phyloP scores from a whole-genome alignment of 2,329 filamentous ascomycete genomes.

The Westerdykella aurantiaca region DNA sequence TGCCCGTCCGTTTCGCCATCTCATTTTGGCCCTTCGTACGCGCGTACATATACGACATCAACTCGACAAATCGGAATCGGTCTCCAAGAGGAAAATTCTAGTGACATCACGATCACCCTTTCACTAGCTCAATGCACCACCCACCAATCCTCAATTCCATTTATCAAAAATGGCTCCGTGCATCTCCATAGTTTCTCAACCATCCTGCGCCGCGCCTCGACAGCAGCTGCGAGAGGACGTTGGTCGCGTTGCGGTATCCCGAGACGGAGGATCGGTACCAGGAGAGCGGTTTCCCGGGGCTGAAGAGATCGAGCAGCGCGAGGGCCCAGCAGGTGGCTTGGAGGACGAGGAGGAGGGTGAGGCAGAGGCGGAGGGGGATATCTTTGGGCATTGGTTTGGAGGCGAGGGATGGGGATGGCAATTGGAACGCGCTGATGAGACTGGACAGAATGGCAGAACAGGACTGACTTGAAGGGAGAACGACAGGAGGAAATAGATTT shows the following conservation, averaged over 20 bases:
- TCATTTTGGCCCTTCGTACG: too few relatives aligned
- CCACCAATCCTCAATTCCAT: too few relatives aligned
- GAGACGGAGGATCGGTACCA: conserved; percentile 3
- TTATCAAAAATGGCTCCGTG: conserved; percentile 7
- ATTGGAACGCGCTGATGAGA: neutral
- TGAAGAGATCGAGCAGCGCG: conserved; percentile 26
- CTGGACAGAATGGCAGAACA: neutral
- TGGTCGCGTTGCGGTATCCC: conserved; percentile 14
- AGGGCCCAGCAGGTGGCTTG: conserved; percentile 29
- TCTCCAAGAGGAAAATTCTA: too few relatives aligned
- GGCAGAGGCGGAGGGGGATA: conserved; percentile 23
- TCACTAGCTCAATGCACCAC: too few relatives aligned
- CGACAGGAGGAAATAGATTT: neutral
- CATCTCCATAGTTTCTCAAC: conserved; percentile 15
- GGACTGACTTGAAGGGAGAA: neutral
- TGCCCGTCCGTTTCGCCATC: too few relatives aligned
- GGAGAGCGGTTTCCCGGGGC: conserved; percentile 22
- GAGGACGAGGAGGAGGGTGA: conserved; percentile 26
- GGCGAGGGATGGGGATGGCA: neutral
- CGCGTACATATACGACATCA: too few relatives aligned
- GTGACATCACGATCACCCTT: too few relatives aligned
- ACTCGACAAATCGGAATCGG: too few relatives aligned
- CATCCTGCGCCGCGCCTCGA: conserved; percentile 14
- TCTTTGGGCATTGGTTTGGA: conserved; percentile 20
- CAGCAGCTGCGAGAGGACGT: conserved; percentile 13